Evolutionary conservation across 1,284 basidiomycete species (phyloP).

Genomic region (Ustilago shanxiensis): DNA sequence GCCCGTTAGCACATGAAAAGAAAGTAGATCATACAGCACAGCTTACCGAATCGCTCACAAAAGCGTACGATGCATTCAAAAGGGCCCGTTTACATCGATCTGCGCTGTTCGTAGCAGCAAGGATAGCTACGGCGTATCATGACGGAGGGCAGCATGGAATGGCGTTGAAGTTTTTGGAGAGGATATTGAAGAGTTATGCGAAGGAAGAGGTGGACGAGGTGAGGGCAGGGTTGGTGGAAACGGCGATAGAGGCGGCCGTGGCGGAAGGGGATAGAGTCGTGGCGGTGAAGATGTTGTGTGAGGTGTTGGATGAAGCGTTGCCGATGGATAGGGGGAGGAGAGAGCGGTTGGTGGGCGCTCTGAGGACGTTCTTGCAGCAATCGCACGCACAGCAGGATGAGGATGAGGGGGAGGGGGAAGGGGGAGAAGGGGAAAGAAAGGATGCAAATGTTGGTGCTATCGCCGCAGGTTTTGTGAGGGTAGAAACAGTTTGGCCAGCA

Average conservation of each 20-base stretch:
- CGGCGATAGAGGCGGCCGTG: slow-evolving; percentile 34
- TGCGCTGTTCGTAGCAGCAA: slow-evolving; percentile 50
- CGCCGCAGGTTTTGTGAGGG: slow-evolving; percentile 6
- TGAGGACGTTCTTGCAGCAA: slow-evolving; percentile 15
- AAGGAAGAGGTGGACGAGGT: slow-evolving; percentile 34
- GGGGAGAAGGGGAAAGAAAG: not conserved
- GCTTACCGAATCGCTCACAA: slow-evolving; percentile 50
- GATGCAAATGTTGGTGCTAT: not conserved
- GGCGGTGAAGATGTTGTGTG: slow-evolving; percentile 18
- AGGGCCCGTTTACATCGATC: slow-evolving; percentile 25
- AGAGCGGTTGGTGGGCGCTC: slow-evolving; percentile 10
- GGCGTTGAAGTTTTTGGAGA: slow-evolving; percentile 61
- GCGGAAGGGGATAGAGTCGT: slow-evolving; percentile 23
- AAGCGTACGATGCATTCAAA: slow-evolving; percentile 60
- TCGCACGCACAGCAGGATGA: not conserved
- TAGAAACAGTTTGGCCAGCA: slow-evolving; percentile 16
- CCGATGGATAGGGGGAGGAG: slow-evolving; percentile 8
- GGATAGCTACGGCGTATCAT: slow-evolving; percentile 53
- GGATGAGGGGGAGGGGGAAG: not conserved
- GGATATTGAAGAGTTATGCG: slow-evolving; percentile 54
- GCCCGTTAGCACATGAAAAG: slow-evolving; percentile 54
- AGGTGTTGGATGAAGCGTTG: slow-evolving; percentile 22
- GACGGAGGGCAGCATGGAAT: slow-evolving; percentile 43
- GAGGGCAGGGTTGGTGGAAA: slow-evolving; percentile 21
- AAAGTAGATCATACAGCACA: slow-evolving; percentile 57